Evolutionary conservation across 2,329 filamentous ascomycete genomes (phyloP), one percentile per base, ranked within the genome.

Genomic region (Fusarium pseudograminearum): DNA sequence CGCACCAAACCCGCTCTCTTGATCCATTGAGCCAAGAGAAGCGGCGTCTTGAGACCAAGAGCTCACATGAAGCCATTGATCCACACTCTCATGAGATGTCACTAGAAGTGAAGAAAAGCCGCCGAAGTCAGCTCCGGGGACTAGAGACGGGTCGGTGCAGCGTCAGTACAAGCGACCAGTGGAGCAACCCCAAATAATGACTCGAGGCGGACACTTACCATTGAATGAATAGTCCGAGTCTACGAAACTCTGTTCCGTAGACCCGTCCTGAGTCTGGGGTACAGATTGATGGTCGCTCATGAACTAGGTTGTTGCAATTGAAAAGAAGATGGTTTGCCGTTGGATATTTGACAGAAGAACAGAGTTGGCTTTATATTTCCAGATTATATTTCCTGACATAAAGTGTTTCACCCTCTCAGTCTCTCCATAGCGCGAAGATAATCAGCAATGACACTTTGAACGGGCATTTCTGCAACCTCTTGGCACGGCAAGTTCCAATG

Each of bases 201-300:
- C 63, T 57, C 42, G 28, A 60, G 34, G 30, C 22, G 54, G 50
- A 57, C 50, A 72, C 71, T 51, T 52, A 73, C 67, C 11, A 48
- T 41, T 44, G 40, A 50, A 50, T 30, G 33, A 38, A 51, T 73
- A 59, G 59, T 47, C 61, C 71, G 62, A 71, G 65, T 42, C 69
- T 59, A 57, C 57, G 54, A 61, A 58, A 48, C 44, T 40, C 16
- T 61, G 36, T 61, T 55, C 58, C 51, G 50, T 56, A 57, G 62
- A 64, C 71, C 61, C 71, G 62, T 65, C 55, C 53, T 57, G 57
- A 40, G 47, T 46, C 52, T 28, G 47, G 34, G 60, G 56, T 38
- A 50, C 20, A 18, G 24, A 24, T 50, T 20, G 22, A 38, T 38
- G 10, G 33, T 57, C 34, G 51, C 41, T 68, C 71, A 73, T 73